A percentile compares a stretch with the other conserved stretches of the same genome.
Evolutionary conservation across 2,329 filamentous ascomycete genomes (phyloP).

Genomic region (Exophiala spinifera): DNA sequence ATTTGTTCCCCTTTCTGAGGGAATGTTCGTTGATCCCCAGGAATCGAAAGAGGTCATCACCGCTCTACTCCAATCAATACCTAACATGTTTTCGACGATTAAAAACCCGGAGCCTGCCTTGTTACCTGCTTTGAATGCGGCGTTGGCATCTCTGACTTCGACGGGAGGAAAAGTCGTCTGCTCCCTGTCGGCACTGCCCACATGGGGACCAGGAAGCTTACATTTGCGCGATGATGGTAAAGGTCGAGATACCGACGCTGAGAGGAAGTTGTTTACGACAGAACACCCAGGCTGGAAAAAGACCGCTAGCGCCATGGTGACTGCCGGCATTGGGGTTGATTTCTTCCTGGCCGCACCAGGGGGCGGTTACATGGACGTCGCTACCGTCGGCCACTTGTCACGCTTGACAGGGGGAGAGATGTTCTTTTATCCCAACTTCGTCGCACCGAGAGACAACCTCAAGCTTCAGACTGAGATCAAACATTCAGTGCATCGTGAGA

Average conservation of each 20-base stretch:
- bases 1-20: constrained; percentile 86
- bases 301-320: constrained; percentile 79
- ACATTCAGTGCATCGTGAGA: constrained; percentile 83
- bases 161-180: constrained; percentile 93
- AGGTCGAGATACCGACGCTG: constrained; percentile 77
- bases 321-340: constrained; percentile 81
- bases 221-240: constrained; percentile 87
- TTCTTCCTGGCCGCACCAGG: constrained; percentile 92
- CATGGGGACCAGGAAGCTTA: constrained; percentile 82
- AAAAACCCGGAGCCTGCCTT: constrained; percentile 91
- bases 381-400: constrained; percentile 83
- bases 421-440: constrained; percentile 96
- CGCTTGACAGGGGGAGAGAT: constrained; percentile 90
- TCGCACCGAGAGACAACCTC: constrained; percentile 76
- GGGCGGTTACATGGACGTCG: constrained; percentile 88
- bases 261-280: constrained; percentile 87
- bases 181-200: constrained; percentile 81
- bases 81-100: constrained; percentile 78
- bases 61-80: constrained; percentile 78
- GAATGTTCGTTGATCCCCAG: constrained; percentile 90
- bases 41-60: constrained; percentile 84
- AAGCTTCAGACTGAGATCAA: constrained; percentile 82
- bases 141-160: constrained; percentile 74
- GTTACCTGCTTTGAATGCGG: constrained; percentile 78
- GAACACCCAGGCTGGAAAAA: constrained; percentile 89